Evolutionary conservation across 345 rosid species (phyloP).

Genomic region (Lepidium didymum): DNA sequence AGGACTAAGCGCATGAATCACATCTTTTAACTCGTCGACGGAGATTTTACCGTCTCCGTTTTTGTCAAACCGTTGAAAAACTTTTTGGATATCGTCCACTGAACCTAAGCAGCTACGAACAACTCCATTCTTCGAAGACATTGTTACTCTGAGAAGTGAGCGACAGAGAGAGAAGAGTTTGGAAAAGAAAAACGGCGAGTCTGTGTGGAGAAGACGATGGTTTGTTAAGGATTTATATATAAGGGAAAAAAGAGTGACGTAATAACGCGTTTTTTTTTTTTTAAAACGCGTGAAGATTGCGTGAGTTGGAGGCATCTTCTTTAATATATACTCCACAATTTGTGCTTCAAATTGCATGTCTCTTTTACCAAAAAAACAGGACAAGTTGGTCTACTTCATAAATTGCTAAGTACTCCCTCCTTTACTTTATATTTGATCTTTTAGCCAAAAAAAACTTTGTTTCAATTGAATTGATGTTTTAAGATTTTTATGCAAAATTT

Average conservation of each 20-base stretch:
- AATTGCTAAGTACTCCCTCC: no score
- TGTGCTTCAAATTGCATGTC: neutral
- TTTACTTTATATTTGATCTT: no score
- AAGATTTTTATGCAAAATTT: no score
- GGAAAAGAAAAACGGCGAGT: neutral
- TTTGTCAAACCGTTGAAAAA: constrained; percentile 70
- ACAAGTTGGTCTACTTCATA: neutral
- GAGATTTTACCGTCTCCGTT: constrained; percentile 96
- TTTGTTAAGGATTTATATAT: constrained; percentile 3
- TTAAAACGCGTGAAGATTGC: constrained; percentile 21
- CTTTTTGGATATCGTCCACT: constrained; percentile 42
- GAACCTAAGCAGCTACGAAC: constrained; percentile 34
- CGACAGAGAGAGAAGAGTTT: neutral
- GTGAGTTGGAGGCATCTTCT: constrained; percentile 11
- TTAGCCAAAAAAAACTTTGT: no score
- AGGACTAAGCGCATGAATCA: constrained; percentile 50
- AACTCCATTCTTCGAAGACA: constrained; percentile 10
- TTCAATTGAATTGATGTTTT: no score
- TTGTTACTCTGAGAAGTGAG: neutral
- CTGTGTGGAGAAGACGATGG: neutral
- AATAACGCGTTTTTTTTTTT: constrained; percentile 20
- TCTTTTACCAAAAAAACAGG: neutral
- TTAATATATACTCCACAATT: neutral
- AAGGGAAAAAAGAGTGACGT: constrained; percentile 1
- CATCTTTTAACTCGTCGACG: constrained; percentile 51